Percentiles rank a stretch among this genome's conserved stretches.
Evolutionary conservation across 768 basidiomycete species (phyloP).

Genomic region (Calvatia gigantea): DNA sequence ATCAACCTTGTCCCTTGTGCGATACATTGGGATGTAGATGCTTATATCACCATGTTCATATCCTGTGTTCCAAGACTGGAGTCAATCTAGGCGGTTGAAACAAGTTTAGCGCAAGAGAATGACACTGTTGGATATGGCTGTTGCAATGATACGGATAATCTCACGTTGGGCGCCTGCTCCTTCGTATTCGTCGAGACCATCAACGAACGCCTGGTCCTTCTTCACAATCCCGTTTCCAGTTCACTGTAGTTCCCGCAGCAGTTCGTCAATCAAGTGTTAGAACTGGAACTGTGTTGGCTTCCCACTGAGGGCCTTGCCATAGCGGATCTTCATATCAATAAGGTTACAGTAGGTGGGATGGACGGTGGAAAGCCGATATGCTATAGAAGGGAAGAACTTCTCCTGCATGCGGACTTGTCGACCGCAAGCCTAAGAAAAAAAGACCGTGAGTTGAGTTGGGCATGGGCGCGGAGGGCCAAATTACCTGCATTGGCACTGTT

Average conservation of each 20-base stretch:
- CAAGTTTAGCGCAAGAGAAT: not conserved
- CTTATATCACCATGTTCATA: not conserved
- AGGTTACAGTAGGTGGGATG: not conserved
- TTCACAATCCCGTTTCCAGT: not conserved
- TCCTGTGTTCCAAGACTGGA: too few species aligned
- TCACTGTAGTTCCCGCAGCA: not conserved
- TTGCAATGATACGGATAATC: constrained; percentile 4
- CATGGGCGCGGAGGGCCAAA: too few species aligned
- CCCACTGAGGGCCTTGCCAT: not conserved
- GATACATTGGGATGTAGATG: not conserved
- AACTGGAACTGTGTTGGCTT: not conserved
- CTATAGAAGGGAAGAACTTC: constrained; percentile 4
- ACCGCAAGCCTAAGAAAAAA: too few species aligned
- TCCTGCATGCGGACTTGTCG: too few species aligned
- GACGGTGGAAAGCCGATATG: constrained; percentile 5
- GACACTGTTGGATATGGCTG: not conserved
- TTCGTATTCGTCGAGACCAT: not conserved
- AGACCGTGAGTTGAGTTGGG: too few species aligned
- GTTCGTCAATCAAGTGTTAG: not conserved
- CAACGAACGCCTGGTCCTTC: not conserved
- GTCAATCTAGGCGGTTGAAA: constrained; percentile 4
- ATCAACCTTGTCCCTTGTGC: too few species aligned
- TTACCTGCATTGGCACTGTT: too few species aligned
- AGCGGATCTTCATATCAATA: not conserved
- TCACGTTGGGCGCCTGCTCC: not conserved